Evolutionary conservation across 164 flowering plant species (phyloP).

Genomic region (Chimonanthus praecox): DNA sequence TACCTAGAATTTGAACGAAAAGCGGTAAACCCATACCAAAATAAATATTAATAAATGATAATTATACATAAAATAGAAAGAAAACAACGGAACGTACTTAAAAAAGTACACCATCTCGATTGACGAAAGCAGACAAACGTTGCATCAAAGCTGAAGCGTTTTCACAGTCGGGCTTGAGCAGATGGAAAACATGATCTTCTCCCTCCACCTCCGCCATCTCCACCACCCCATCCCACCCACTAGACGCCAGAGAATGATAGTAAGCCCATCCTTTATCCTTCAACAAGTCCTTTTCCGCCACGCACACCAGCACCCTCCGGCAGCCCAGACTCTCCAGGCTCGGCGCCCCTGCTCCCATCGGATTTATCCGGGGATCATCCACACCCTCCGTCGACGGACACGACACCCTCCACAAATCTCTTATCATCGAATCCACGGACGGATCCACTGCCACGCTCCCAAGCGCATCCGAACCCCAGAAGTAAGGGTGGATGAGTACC

Average conservation of each 20-base stretch:
- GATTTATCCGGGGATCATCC: neutral
- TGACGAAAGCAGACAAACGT: neutral
- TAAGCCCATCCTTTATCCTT: neutral
- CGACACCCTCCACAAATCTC: neutral
- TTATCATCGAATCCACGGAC: neutral
- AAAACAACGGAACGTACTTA: too few relatives aligned
- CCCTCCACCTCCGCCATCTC: conserved; percentile 4
- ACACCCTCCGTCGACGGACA: neutral
- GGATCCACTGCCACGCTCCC: neutral
- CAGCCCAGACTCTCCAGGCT: neutral
- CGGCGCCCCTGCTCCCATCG: neutral
- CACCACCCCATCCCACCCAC: conserved; percentile 7
- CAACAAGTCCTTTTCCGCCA: conserved; percentile 1
- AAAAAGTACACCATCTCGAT: neutral
- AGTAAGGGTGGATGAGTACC: neutral
- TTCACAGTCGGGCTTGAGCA: neutral
- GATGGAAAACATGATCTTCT: conserved; percentile 6
- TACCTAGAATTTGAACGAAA: too few relatives aligned
- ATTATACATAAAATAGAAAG: too few relatives aligned
- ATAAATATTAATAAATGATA: too few relatives aligned
- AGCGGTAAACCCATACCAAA: too few relatives aligned
- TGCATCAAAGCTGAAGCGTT: neutral
- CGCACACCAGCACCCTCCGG: conserved; percentile 2
- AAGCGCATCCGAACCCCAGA: neutral
- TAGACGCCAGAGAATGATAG: neutral